Conservation (phyloP, 495 filamentous ascomycete genomes). For the Lasiosphaeria ovina region DNA sequence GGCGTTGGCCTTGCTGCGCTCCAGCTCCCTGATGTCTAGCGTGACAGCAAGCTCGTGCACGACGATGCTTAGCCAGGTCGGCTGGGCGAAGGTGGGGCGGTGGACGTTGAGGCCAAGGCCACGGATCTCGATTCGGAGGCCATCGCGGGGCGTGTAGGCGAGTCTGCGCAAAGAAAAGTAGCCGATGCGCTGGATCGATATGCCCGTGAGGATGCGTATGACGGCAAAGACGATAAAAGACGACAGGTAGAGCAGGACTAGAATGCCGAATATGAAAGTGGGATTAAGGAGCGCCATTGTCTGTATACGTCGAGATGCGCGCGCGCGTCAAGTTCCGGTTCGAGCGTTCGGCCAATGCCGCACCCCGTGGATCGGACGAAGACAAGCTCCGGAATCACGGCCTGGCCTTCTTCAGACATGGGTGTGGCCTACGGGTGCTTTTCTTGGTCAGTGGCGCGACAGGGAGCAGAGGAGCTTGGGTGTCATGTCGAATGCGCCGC, state of each 20-base stretch:
- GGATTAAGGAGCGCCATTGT: slow-evolving; percentile 56
- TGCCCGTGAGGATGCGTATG: slow-evolving; percentile 83
- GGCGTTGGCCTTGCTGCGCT: slow-evolving; percentile 40
- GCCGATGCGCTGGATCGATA: slow-evolving; percentile 94
- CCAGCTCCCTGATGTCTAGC: slow-evolving; percentile 66
- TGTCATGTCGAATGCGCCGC: slow-evolving; percentile 22
- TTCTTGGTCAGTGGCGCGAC: slow-evolving; percentile 18
- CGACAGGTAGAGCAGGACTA: slow-evolving; percentile 83
- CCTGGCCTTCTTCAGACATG: not conserved
- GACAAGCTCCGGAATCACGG: slow-evolving; percentile 1
- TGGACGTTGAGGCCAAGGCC: slow-evolving; percentile 85
- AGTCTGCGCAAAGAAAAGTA: slow-evolving; percentile 89
- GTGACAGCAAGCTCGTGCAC: slow-evolving; percentile 82
- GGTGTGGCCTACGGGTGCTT: slow-evolving; percentile 14
- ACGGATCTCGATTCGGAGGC: slow-evolving; percentile 83
- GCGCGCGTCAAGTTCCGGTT: slow-evolving; percentile 14
- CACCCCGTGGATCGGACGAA: not conserved
- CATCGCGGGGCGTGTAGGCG: slow-evolving; percentile 81
- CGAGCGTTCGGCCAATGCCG: not conserved
- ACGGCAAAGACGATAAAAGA: slow-evolving; percentile 94
- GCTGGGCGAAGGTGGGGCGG: slow-evolving; percentile 91
- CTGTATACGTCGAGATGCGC: slow-evolving; percentile 13
- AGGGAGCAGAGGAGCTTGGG: slow-evolving; percentile 10
- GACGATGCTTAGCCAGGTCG: slow-evolving; percentile 92
- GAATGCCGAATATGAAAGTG: slow-evolving; percentile 78